Conservation (phyloP, 179 eudicot genomes). For the Patellifolia procumbens region DNA sequence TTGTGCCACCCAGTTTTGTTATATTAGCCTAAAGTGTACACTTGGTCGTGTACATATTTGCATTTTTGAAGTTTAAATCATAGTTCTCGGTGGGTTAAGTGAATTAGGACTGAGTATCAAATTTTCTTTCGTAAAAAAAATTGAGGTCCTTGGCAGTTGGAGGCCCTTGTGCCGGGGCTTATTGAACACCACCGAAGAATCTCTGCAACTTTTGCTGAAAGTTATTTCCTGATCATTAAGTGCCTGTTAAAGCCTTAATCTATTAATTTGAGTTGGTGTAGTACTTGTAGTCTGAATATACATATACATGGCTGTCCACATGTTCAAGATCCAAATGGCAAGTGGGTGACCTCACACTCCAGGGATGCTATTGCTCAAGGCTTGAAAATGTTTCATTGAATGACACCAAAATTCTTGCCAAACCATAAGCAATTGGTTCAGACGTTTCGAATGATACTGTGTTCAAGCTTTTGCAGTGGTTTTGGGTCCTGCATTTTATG, state of each 20-base stretch:
- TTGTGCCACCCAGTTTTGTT: too few species aligned
- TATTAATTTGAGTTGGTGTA: not conserved
- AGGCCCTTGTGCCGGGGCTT: too few species aligned
- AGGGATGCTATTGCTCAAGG: conserved; percentile 89
- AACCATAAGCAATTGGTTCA: conserved; percentile 68
- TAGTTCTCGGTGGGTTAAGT: too few species aligned
- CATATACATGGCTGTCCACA: conserved; percentile 2
- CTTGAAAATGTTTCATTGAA: conserved; percentile 64
- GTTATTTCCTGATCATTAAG: not conserved
- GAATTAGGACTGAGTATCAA: too few species aligned
- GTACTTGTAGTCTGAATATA: not conserved
- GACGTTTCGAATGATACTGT: conserved; percentile 33
- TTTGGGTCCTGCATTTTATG: not conserved
- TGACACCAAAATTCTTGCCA: conserved; percentile 62
- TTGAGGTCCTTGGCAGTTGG: too few species aligned
- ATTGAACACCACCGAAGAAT: too few species aligned
- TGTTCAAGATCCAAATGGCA: conserved; percentile 81
- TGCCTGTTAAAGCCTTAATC: not conserved
- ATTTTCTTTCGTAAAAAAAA: too few species aligned
- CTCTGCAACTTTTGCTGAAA: not conserved
- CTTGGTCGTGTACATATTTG: too few species aligned
- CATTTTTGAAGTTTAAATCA: too few species aligned
- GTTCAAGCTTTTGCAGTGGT: not conserved
- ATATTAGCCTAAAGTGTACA: too few species aligned
- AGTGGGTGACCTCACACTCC: conserved; percentile 77